A percentile compares a stretch with the other conserved stretches of the same genome.
phyloP scores from a whole-genome alignment of 805 yeast genomes.

The Brettanomyces sp. region DNA sequence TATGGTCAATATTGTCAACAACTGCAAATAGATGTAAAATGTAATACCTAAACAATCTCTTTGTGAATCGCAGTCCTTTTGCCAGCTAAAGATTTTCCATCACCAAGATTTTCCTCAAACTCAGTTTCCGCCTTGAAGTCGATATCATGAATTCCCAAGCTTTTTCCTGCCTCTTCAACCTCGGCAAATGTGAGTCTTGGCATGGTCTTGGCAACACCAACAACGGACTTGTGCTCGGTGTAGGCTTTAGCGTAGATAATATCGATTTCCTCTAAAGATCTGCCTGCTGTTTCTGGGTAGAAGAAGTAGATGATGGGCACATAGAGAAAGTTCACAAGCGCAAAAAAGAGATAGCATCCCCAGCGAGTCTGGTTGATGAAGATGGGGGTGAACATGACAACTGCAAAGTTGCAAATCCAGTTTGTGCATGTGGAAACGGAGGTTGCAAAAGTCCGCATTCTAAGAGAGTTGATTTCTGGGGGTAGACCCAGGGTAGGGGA shows the following conservation, averaged over 20 bases:
- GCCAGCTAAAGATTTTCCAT: too few species aligned
- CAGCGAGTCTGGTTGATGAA: constrained; percentile 43
- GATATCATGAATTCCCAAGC: constrained; percentile 38
- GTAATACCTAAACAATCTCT: too few species aligned
- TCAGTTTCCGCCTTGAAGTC: constrained; percentile 4
- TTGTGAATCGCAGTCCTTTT: too few species aligned
- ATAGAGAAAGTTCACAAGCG: constrained; percentile 50
- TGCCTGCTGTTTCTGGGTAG: constrained; percentile 73
- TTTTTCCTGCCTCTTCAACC: constrained; percentile 51
- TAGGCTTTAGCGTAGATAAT: constrained; percentile 55
- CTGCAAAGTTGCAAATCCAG: constrained; percentile 62
- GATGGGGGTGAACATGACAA: constrained; percentile 59
- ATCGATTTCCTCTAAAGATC: constrained; percentile 68
- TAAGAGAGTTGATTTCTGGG: constrained; percentile 56
- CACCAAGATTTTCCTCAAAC: not conserved
- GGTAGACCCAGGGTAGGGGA: constrained; percentile 48
- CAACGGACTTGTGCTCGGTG: constrained; percentile 48
- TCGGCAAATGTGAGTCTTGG: constrained; percentile 50
- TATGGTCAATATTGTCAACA: too few species aligned
- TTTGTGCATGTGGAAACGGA: constrained; percentile 54
- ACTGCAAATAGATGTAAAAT: too few species aligned
- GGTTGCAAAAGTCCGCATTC: constrained; percentile 65
- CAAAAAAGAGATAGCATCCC: constrained; percentile 66
- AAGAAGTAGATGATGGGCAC: constrained; percentile 55
- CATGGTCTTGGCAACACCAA: constrained; percentile 53